Conservation (phyloP, 192 early-diverging fungal genomes). For the Dispira simplex region DNA sequence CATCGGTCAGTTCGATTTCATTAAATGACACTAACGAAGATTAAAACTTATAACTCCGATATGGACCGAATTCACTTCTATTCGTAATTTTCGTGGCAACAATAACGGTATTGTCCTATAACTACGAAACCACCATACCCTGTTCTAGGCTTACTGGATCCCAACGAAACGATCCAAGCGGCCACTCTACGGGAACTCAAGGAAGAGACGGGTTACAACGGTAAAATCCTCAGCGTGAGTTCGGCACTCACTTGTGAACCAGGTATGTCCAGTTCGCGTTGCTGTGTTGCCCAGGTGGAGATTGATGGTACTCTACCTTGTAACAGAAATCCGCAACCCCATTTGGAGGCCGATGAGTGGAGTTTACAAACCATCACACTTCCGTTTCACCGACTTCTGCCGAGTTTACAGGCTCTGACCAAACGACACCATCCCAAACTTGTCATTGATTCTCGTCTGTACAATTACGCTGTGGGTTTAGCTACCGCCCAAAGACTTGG, state of each 20-base stretch:
- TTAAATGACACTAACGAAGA: no score
- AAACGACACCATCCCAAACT: slow-evolving; percentile 4
- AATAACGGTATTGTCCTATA: no score
- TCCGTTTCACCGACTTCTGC: slow-evolving; percentile 17
- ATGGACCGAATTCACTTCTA: no score
- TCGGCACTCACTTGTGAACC: slow-evolving; percentile 25
- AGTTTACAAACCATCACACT: slow-evolving; percentile 27
- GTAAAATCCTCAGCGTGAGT: not conserved
- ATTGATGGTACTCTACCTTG: slow-evolving; percentile 12
- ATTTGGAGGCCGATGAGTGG: slow-evolving; percentile 34
- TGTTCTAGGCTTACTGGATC: slow-evolving; percentile 12
- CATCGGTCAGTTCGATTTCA: no score
- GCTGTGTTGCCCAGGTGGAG: slow-evolving; percentile 19
- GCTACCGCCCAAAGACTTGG: not conserved
- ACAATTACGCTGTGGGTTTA: slow-evolving; percentile 1
- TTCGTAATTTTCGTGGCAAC: no score
- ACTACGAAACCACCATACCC: no score
- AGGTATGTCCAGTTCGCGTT: slow-evolving; percentile 28
- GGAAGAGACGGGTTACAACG: slow-evolving; percentile 20
- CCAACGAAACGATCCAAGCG: slow-evolving; percentile 20
- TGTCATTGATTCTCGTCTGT: slow-evolving; percentile 5
- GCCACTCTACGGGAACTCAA: slow-evolving; percentile 21
- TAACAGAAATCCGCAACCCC: slow-evolving; percentile 16
- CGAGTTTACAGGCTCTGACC: slow-evolving; percentile 21
- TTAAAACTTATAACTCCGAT: no score